phyloP scores from a whole-genome alignment of 805 yeast species.

The Metschnikowia baotianmanensis region DNA sequence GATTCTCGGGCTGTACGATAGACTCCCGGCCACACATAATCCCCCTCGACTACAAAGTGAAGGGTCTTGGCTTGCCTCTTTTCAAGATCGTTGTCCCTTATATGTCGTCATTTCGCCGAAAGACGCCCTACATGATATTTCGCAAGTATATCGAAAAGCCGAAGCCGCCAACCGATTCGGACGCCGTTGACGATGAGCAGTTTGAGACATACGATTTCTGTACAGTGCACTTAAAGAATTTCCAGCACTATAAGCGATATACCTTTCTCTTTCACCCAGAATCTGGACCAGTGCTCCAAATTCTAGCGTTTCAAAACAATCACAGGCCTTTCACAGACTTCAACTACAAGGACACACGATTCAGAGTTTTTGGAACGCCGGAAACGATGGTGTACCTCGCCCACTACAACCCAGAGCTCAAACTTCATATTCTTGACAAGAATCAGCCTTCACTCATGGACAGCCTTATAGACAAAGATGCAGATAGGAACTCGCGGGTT shows the following conservation, averaged over 20 bases:
- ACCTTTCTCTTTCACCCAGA: conserved; percentile 27
- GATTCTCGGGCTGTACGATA: conserved; percentile 12
- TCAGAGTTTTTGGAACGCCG: conserved; percentile 38
- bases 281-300: conserved; percentile 21
- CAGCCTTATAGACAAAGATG: conserved; percentile 28
- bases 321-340: conserved; percentile 41
- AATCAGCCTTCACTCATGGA: conserved; percentile 38
- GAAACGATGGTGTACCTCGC: conserved; percentile 27
- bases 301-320: conserved; percentile 35
- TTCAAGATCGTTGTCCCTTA: conserved; percentile 37
- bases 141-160: conserved; percentile 33
- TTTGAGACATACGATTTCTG: conserved; percentile 37
- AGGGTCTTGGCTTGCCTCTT: conserved; percentile 38
- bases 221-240: conserved; percentile 29
- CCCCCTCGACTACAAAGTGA: conserved; percentile 29
- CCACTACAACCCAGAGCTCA: conserved; percentile 32
- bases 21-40: conserved; percentile 33
- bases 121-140: conserved; percentile 34
- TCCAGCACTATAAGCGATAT: conserved; percentile 28
- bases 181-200: conserved; percentile 21
- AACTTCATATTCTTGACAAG: conserved; percentile 33
- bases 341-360: conserved; percentile 33
- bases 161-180: conserved; percentile 18
- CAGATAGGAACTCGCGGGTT: neutral
- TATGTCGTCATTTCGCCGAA: conserved; percentile 34